These are phyloP conservation scores for Furcasterigmium furcatum DNA, from an alignment of 2,329 filamentous ascomycete genomes.

Conservation along the genomic window DNA sequence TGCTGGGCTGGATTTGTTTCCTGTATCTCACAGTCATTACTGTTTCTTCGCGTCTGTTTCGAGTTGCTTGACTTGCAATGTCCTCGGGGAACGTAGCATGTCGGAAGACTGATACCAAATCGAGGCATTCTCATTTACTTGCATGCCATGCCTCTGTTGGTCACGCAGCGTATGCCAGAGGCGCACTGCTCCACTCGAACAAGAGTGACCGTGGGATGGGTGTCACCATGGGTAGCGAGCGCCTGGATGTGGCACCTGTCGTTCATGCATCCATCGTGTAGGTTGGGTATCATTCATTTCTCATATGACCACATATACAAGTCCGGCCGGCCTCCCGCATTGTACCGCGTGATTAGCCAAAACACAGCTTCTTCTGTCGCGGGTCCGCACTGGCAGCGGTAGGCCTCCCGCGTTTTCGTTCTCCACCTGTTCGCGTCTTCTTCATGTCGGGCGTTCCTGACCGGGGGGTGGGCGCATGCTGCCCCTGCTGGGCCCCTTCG, in stretches of 20 bases:
- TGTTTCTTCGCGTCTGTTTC: background rate
- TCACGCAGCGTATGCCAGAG: background rate
- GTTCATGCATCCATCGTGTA: background rate
- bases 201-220: too few species aligned
- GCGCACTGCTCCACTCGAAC: too few species aligned
- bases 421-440: conserved; percentile 21
- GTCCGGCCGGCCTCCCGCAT: background rate
- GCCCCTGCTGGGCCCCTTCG: conserved; percentile 31
- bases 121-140: too few species aligned
- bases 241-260: background rate
- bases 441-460: conserved; percentile 31
- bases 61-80: background rate
- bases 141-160: too few species aligned
- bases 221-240: background rate
- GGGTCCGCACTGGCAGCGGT: conserved; percentile 29
- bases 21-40: background rate
- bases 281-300: background rate
- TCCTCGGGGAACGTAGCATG: background rate
- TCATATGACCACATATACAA: background rate
- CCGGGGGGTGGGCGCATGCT: conserved; percentile 8
- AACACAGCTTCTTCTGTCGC: conserved; percentile 50
- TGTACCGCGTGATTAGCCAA: conserved; percentile 34
- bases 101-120: too few species aligned
- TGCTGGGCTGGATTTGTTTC: background rate
- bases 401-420: conserved; percentile 35